Evolutionary conservation across 805 yeast species (phyloP).

Genomic region (Candida corydali): DNA sequence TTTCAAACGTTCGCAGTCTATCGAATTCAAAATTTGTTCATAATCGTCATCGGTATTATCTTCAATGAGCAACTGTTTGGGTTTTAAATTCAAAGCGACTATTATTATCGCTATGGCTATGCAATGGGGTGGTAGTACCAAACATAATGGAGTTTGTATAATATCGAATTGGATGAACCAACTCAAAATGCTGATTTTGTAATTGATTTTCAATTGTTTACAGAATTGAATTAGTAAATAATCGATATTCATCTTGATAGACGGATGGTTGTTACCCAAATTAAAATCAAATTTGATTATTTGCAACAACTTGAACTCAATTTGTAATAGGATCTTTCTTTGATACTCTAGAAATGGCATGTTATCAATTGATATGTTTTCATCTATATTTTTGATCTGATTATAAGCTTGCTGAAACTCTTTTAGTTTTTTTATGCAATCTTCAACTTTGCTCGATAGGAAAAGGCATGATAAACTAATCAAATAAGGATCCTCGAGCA

Average conservation of each 20-base stretch:
- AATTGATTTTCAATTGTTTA: slow-evolving; percentile 44
- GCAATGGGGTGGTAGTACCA: slow-evolving; percentile 72
- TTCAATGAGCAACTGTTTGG: slow-evolving; percentile 22
- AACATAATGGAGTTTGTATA: slow-evolving; percentile 61
- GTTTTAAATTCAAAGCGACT: slow-evolving; percentile 51
- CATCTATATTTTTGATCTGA: slow-evolving; percentile 32
- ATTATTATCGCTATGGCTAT: slow-evolving; percentile 67
- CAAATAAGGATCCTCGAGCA: slow-evolving; percentile 45
- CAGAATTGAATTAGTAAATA: slow-evolving; percentile 59
- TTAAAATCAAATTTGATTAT: slow-evolving; percentile 78
- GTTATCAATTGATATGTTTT: slow-evolving; percentile 15
- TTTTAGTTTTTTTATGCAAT: slow-evolving; percentile 70
- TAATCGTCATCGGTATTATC: slow-evolving; percentile 14
- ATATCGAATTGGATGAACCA: slow-evolving; percentile 80
- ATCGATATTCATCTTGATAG: slow-evolving; percentile 38
- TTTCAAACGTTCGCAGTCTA: slow-evolving; percentile 35
- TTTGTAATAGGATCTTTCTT: slow-evolving; percentile 49
- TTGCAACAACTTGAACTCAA: slow-evolving; percentile 74
- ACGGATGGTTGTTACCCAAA: slow-evolving; percentile 36
- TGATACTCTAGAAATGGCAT: slow-evolving; percentile 40
- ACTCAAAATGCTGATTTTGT: slow-evolving; percentile 49
- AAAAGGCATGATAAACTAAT: slow-evolving; percentile 68
- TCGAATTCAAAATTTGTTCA: slow-evolving; percentile 23
- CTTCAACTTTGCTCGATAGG: slow-evolving; percentile 75
- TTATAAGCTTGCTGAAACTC: slow-evolving; percentile 55